These are phyloP conservation scores for Pseudogymnoascus sp. DNA, from an alignment of 2,329 filamentous ascomycete species.

Conservation along the genomic window DNA sequence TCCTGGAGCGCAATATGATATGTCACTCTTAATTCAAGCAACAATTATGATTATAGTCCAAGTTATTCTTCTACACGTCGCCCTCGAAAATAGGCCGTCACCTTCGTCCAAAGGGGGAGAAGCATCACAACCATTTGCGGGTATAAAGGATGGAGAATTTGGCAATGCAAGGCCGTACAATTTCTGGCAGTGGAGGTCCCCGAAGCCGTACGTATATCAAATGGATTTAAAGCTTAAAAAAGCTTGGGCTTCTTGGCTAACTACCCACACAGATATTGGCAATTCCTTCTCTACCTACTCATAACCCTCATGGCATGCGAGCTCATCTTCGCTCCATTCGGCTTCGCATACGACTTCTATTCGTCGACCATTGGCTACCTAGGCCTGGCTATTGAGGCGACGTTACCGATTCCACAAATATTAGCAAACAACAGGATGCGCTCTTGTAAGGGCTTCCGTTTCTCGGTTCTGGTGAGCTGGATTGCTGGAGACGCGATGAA, in stretches of 20 bases:
- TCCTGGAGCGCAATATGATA: slow-evolving; percentile 58
- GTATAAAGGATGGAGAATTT: slow-evolving; percentile 22
- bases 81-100: slow-evolving; percentile 57
- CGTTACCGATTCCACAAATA: slow-evolving; percentile 74
- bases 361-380: slow-evolving; percentile 62
- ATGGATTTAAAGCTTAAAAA: slow-evolving; percentile 5
- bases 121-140: slow-evolving; percentile 55
- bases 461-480: slow-evolving; percentile 72
- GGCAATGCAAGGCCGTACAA: slow-evolving; percentile 55
- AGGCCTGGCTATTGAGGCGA: slow-evolving; percentile 72
- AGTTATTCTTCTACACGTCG: slow-evolving; percentile 56
- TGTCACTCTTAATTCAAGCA: slow-evolving; percentile 55
- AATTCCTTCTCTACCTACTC: slow-evolving; percentile 64
- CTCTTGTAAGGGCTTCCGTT: slow-evolving; percentile 70
- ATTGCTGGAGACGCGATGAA: slow-evolving; percentile 76
- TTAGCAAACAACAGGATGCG: slow-evolving; percentile 59
- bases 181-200: slow-evolving; percentile 76
- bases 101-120: slow-evolving; percentile 55
- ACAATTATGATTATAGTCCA: slow-evolving; percentile 60
- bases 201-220: slow-evolving; percentile 47
- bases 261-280: slow-evolving; percentile 57
- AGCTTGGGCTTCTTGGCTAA: slow-evolving; percentile 9
- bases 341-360: slow-evolving; percentile 55
- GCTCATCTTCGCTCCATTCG: slow-evolving; percentile 54
- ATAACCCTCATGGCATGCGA: slow-evolving; percentile 55